Conservation (phyloP, 495 filamentous ascomycete genomes). For the Tricharina praecox region DNA sequence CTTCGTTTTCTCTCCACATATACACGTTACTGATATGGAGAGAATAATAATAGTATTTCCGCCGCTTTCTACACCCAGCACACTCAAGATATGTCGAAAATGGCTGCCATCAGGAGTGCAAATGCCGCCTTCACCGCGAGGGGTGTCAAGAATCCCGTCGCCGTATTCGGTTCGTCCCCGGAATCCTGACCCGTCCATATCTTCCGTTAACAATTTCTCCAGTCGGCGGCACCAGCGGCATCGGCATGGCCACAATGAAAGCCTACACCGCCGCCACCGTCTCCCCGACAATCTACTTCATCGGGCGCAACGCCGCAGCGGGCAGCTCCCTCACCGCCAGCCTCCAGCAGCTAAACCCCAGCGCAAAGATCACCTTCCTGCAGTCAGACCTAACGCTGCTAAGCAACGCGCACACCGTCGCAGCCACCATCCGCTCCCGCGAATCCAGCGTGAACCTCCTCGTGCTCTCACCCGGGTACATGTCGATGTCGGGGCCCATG, state of each 20-base stretch:
- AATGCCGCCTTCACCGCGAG: not conserved
- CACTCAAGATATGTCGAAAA: not conserved
- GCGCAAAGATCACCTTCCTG: constrained; percentile 39
- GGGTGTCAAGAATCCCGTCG: not conserved
- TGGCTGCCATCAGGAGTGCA: not conserved
- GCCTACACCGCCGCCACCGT: constrained; percentile 37
- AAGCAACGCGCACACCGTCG: constrained; percentile 42
- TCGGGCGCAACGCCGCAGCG: constrained; percentile 32
- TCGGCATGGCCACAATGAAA: constrained; percentile 43
- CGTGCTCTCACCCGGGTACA: constrained; percentile 37
- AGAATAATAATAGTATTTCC: not conserved
- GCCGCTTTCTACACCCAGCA: not conserved
- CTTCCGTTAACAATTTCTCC: not conserved
- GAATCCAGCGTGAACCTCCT: constrained; percentile 47
- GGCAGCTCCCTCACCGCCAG: constrained; percentile 33
- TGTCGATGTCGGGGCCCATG: constrained; percentile 26
- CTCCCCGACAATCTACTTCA: constrained; percentile 34
- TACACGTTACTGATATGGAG: no score
- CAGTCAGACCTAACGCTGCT: constrained; percentile 42
- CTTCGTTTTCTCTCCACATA: not conserved
- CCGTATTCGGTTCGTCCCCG: not conserved
- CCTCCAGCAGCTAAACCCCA: constrained; percentile 34
- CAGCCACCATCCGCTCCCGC: constrained; percentile 36
- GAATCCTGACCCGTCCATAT: not conserved
- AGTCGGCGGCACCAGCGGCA: constrained; percentile 49